phyloP scores from a whole-genome alignment of 805 yeast genomes.

The Phaffomyces thermotolerans region DNA sequence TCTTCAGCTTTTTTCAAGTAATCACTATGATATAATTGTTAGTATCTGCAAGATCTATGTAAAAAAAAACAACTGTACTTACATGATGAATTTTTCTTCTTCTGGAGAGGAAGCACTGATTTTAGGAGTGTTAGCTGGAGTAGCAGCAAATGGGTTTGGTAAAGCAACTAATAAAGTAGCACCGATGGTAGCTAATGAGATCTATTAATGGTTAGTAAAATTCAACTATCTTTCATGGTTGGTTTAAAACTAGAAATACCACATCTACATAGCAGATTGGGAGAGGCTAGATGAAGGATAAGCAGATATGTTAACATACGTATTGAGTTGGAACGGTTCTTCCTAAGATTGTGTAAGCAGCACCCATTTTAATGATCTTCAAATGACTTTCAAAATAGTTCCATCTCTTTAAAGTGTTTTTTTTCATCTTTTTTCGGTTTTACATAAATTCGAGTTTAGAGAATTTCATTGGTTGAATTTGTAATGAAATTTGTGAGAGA shows the following conservation, averaged over 20 bases:
- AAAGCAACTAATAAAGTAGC: conserved; percentile 52
- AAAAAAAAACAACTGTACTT: neutral
- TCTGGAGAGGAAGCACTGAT: conserved; percentile 76
- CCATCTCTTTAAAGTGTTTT: conserved; percentile 2
- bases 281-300: no score
- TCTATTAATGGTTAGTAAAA: conserved; percentile 27
- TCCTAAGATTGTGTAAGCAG: conserved; percentile 80
- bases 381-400: neutral
- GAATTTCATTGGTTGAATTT: conserved; percentile 4
- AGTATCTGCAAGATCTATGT: conserved; percentile 1
- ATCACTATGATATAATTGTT: conserved; percentile 31
- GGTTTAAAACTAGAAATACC: no score
- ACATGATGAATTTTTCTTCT: conserved; percentile 73
- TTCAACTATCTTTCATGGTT: no score
- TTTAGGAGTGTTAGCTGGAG: conserved; percentile 43
- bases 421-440: neutral
- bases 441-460: neutral
- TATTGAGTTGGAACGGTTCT: conserved; percentile 78
- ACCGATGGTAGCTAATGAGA: conserved; percentile 78
- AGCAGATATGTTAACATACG: conserved; percentile 28
- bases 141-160: conserved; percentile 56
- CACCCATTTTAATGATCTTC: conserved; percentile 49
- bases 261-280: neutral
- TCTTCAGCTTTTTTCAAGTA: conserved; percentile 48
- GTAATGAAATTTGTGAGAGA: neutral